A percentile compares a stretch with the other conserved stretches of the same genome.
These are phyloP conservation scores for Scutellaria barbata DNA, from an alignment of 257 asterid genomes.

Conservation along the genomic window DNA sequence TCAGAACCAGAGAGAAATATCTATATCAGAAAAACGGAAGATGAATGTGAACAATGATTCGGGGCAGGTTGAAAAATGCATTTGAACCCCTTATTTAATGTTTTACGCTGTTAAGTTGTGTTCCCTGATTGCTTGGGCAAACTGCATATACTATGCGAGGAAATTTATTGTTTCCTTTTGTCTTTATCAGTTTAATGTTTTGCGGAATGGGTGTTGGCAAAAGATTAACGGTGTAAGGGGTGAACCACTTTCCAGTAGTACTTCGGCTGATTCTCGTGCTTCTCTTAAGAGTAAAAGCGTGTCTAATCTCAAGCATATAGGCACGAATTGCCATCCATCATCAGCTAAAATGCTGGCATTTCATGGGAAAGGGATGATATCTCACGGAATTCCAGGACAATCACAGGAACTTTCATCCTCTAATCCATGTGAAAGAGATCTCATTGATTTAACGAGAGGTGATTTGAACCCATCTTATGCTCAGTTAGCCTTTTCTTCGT, in stretches of 20 bases:
- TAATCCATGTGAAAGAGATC: conserved; percentile 25
- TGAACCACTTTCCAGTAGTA: conserved; percentile 34
- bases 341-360: conserved; percentile 32
- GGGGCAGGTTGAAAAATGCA: conserved; percentile 51
- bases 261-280: conserved; percentile 43
- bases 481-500: conserved; percentile 1
- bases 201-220: conserved; percentile 43
- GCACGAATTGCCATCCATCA: conserved; percentile 27
- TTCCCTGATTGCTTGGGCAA: conserved; percentile 11
- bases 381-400: conserved; percentile 37
- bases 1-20: conserved; percentile 34
- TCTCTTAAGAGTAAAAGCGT: conserved; percentile 34
- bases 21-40: conserved; percentile 36
- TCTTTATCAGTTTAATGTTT: conserved; percentile 43
- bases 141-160: background rate
- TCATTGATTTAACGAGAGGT: conserved; percentile 40
- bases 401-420: conserved; percentile 33
- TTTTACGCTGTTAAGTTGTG: conserved; percentile 13
- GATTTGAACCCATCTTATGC: conserved; percentile 25
- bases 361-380: conserved; percentile 40
- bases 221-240: conserved; percentile 40
- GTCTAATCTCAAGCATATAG: conserved; percentile 33
- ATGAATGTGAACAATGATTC: conserved; percentile 36
- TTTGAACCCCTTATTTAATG: conserved; percentile 17
- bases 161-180: conserved; percentile 12